Conservation (phyloP, 441 rosid genomes). For the Erysimum pusillum region DNA sequence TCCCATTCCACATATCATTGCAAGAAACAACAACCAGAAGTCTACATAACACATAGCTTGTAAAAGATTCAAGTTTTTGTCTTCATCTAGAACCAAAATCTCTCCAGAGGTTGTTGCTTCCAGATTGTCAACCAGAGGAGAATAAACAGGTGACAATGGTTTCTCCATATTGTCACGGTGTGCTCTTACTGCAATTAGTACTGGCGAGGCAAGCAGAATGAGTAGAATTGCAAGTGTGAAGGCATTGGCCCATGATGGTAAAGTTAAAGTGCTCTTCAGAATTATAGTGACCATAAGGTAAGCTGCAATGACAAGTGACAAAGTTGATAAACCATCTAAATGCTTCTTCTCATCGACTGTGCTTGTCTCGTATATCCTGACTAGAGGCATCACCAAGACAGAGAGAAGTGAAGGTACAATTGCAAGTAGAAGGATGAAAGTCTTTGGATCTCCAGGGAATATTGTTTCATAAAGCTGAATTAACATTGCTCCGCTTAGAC, state of each 20-base stretch:
- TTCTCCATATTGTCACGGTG: conserved; percentile 38
- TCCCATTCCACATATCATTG: conserved; percentile 84
- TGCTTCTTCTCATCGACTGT: conserved; percentile 61
- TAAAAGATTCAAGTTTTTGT: conserved; percentile 51
- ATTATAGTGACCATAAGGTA: conserved; percentile 66
- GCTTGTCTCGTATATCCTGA: conserved; percentile 51
- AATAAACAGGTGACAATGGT: conserved; percentile 28
- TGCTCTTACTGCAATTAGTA: conserved; percentile 55
- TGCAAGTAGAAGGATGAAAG: conserved; percentile 65
- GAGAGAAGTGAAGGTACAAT: conserved; percentile 60
- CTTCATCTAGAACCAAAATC: conserved; percentile 23
- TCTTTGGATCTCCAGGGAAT: conserved; percentile 57
- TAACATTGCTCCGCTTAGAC: conserved; percentile 78
- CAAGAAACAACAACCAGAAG: conserved; percentile 73
- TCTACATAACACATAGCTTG: conserved; percentile 56
- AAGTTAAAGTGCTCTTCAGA: conserved; percentile 54
- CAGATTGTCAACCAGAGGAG: conserved; percentile 45
- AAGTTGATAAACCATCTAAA: conserved; percentile 60
- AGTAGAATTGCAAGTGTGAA: conserved; percentile 54
- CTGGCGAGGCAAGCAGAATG: conserved; percentile 63
- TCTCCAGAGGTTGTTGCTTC: conserved; percentile 38
- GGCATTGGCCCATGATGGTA: conserved; percentile 45
- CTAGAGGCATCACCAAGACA: conserved; percentile 65
- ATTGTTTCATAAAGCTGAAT: conserved; percentile 69
- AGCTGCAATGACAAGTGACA: conserved; percentile 63